A percentile compares a stretch with the other conserved stretches of the same genome.
Conservation (phyloP, 2,329 filamentous ascomycete species). For the Ophiostoma novo-ulmi region DNA sequence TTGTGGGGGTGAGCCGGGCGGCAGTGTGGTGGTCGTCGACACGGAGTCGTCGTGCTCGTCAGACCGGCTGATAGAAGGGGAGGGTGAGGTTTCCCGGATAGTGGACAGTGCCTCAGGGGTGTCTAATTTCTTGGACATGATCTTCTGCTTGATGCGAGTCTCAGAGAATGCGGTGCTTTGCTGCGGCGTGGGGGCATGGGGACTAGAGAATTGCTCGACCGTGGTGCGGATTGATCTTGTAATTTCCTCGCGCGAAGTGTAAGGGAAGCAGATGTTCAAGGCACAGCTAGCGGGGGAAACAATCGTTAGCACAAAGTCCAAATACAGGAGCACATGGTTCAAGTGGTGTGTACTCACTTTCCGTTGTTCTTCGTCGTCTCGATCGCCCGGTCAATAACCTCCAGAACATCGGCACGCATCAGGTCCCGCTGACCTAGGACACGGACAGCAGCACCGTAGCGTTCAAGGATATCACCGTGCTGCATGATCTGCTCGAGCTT, state of each 20-base stretch:
- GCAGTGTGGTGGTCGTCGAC: conserved; percentile 56
- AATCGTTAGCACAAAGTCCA: not conserved
- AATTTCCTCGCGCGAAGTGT: conserved; percentile 93
- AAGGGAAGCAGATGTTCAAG: conserved; percentile 95
- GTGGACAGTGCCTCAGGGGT: conserved; percentile 44
- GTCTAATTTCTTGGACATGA: conserved; percentile 62
- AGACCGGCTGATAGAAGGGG: conserved; percentile 36
- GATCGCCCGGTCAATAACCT: conserved; percentile 80
- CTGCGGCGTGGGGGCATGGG: conserved; percentile 57
- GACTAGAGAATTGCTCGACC: conserved; percentile 77
- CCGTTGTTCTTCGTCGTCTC: conserved; percentile 83
- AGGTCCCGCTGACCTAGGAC: conserved; percentile 80
- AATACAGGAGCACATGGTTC: not conserved
- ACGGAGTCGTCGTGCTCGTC: conserved; percentile 48
- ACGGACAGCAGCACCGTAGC: conserved; percentile 82
- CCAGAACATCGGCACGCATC: conserved; percentile 79
- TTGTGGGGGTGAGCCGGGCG: conserved; percentile 47
- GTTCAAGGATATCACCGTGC: conserved; percentile 87
- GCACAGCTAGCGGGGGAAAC: conserved; percentile 41
- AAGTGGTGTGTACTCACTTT: conserved; percentile 46
- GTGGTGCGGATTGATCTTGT: conserved; percentile 83
- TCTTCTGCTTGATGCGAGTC: conserved; percentile 78
- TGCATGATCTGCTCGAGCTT: conserved; percentile 88
- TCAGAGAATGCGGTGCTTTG: conserved; percentile 75
- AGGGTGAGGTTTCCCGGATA: conserved; percentile 46